Conservation (phyloP, 2,329 filamentous ascomycete species). For the Botrytis elliptica region DNA sequence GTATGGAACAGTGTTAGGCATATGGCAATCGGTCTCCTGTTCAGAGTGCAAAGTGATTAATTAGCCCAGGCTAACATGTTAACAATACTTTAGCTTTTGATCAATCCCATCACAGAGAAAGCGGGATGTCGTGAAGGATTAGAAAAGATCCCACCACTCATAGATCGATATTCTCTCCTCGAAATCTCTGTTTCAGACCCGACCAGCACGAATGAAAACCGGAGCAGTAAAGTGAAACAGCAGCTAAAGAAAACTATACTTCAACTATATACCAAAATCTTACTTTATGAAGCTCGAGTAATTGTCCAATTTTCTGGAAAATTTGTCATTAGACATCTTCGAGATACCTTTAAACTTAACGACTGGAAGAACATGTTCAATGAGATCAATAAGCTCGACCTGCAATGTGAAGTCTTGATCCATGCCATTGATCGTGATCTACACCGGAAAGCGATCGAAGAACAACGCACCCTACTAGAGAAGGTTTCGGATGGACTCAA, state of each 20-base stretch:
- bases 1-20: not conserved
- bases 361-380: not conserved
- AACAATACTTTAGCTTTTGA: not conserved
- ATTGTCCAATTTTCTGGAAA: not conserved
- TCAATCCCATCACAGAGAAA: conserved; percentile 1
- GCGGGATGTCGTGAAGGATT: not conserved
- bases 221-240: not conserved
- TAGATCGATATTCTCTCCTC: not conserved
- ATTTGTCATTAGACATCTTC: not conserved
- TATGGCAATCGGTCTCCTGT: not conserved
- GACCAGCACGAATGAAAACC: not conserved
- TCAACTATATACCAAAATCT: not conserved
- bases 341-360: not conserved
- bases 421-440: not conserved
- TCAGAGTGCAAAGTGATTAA: not conserved
- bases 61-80: not conserved
- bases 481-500: rapidly evolving
- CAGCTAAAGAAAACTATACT: not conserved
- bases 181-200: not conserved
- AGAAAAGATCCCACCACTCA: not conserved
- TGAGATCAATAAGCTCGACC: no score
- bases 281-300: not conserved
- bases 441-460: not conserved
- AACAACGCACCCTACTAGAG: not conserved
- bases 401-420: no score